phyloP scores from a whole-genome alignment of 2,329 filamentous ascomycete genomes.

The Colletotrichum sp. region DNA sequence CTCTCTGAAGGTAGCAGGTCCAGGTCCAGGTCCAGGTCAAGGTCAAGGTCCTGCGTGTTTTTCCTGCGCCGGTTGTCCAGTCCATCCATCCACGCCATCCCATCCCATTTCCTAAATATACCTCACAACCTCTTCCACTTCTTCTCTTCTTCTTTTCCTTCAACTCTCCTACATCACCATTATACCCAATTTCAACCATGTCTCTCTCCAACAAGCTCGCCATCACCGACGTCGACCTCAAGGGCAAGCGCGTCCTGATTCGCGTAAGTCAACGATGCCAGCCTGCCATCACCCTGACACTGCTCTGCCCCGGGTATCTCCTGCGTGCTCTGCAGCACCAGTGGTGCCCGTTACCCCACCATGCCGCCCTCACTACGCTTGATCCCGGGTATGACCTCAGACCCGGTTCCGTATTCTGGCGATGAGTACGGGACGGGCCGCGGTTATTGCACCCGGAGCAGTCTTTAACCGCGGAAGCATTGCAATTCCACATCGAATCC shows the following conservation, averaged over 20 bases:
- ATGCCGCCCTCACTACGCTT: neutral
- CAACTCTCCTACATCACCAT: constrained; percentile 23
- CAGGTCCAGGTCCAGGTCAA: neutral
- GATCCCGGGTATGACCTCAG: constrained; percentile 9
- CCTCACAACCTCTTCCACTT: constrained; percentile 17
- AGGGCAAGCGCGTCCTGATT: constrained; percentile 98
- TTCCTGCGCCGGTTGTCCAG: neutral
- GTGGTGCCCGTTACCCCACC: constrained; percentile 11
- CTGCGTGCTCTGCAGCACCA: neutral
- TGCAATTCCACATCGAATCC: neutral
- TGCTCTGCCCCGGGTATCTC: neutral
- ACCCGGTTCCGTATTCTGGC: constrained; percentile 19
- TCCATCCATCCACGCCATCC: constrained; percentile 18
- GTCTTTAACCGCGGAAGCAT: neutral
- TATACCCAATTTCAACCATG: constrained; percentile 62
- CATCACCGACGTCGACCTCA: constrained; percentile 94
- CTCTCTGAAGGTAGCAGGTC: neutral
- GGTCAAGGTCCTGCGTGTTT: constrained; percentile 3
- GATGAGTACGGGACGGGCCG: constrained; percentile 13
- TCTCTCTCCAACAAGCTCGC: constrained; percentile 98
- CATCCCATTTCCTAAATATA: constrained; percentile 24
- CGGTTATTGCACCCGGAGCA: constrained; percentile 1
- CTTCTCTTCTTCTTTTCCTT: constrained; percentile 25
- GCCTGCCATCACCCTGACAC: neutral
- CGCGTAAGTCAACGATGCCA: constrained; percentile 68